phyloP scores from a whole-genome alignment of 176 grass and related monocot species.

The Zea mays region Zm-B73-REFERENCE-NAM-5.0 NC_050099.1:163194001-163194500 shows the following conservation, averaged over 20 bases:
- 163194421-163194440: slow-evolving; percentile 23
- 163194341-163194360: background rate
- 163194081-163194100: background rate
- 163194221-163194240: slow-evolving; percentile 24
- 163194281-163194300: background rate
- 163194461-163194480: background rate
- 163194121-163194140: background rate
- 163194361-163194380: slow-evolving; percentile 31
- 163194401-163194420: background rate
- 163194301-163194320: background rate
- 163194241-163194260: slow-evolving; percentile 37
- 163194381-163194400: slow-evolving; percentile 39
- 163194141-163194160: background rate
- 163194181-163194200: background rate
- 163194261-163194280: too few species aligned
- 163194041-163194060: too few species aligned
- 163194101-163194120: background rate
- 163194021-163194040: slow-evolving; percentile 52
- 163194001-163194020: slow-evolving; percentile 27
- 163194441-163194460: slow-evolving; percentile 4
- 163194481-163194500: background rate
- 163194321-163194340: slow-evolving; percentile 34
- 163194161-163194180: background rate
- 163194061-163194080: too few species aligned
- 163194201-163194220: background rate